A percentile compares a stretch with the other conserved stretches of the same genome.
Conservation (phyloP, 257 asterid genomes). For the Solanum gracilifrons region DNA sequence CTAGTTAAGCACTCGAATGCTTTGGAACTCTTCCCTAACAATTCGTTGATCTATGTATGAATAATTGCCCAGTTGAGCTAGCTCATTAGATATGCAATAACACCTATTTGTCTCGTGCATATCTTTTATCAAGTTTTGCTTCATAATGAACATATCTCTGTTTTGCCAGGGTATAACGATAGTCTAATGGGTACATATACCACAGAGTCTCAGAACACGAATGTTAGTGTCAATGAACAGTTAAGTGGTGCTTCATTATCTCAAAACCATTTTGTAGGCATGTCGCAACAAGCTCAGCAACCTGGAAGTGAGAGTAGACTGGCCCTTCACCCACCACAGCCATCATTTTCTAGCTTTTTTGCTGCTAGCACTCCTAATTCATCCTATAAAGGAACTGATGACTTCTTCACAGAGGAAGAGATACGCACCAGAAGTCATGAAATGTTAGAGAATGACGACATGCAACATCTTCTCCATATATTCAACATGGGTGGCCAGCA, state of each 20-base stretch:
- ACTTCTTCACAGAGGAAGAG: slow-evolving; percentile 55
- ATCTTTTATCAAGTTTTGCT: background rate
- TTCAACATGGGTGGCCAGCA: slow-evolving; percentile 52
- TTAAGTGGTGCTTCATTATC: slow-evolving; percentile 31
- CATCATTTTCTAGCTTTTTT: slow-evolving; percentile 40
- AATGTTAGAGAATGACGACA: slow-evolving; percentile 87
- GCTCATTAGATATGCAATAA: background rate
- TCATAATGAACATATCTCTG: background rate
- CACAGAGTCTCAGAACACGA: slow-evolving; percentile 34
- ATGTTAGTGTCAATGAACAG: slow-evolving; percentile 34
- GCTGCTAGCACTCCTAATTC: slow-evolving; percentile 34
- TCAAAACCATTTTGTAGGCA: slow-evolving; percentile 35
- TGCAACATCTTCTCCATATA: slow-evolving; percentile 76
- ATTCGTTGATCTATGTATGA: background rate
- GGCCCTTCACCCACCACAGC: slow-evolving; percentile 51
- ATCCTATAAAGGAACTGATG: slow-evolving; percentile 40
- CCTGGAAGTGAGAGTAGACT: slow-evolving; percentile 32
- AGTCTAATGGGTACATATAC: slow-evolving; percentile 31
- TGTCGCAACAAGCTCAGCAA: slow-evolving; percentile 46
- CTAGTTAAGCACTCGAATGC: background rate
- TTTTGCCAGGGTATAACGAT: slow-evolving; percentile 44
- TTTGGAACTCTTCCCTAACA: background rate
- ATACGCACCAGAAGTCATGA: slow-evolving; percentile 83
- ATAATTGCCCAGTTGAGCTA: background rate
- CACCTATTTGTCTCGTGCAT: background rate